A percentile compares a stretch with the other conserved stretches of the same genome.
phyloP scores from a whole-genome alignment of 2,329 filamentous ascomycete genomes.

The Fusarium nelsonii region DNA sequence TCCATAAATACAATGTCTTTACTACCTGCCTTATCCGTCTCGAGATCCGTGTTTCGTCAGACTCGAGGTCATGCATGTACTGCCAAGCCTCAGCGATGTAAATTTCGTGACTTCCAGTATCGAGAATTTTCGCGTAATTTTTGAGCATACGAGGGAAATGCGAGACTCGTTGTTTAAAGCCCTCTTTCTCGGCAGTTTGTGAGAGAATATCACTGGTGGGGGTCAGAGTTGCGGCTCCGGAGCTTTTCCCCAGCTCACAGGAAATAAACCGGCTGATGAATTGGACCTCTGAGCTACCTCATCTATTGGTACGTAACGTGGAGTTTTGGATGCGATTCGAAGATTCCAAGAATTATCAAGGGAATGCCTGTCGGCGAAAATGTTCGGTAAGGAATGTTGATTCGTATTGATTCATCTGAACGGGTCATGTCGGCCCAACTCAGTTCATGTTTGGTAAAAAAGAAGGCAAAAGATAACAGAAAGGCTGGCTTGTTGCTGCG shows the following conservation, averaged over 20 bases:
- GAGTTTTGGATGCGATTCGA: slow-evolving; percentile 2
- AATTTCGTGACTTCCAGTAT: background rate
- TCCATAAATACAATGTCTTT: slow-evolving; percentile 21
- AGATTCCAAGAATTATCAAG: background rate
- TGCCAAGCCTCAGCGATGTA: slow-evolving; percentile 11
- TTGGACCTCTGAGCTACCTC: background rate
- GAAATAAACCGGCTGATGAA: slow-evolving; percentile 32
- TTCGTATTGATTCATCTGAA: slow-evolving; percentile 7
- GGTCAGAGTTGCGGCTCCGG: slow-evolving; percentile 33
- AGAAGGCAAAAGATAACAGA: slow-evolving; percentile 17
- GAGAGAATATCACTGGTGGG: slow-evolving; percentile 19
- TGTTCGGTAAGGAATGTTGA: slow-evolving; percentile 15
- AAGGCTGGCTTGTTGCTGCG: slow-evolving; percentile 19
- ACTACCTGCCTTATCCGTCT: slow-evolving; percentile 30
- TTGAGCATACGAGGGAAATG: background rate
- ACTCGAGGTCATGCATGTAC: slow-evolving; percentile 16
- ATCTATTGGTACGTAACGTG: background rate
- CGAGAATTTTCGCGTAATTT: background rate
- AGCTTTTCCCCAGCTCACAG: slow-evolving; percentile 35
- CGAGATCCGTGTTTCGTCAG: slow-evolving; percentile 16
- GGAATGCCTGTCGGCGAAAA: slow-evolving; percentile 3
- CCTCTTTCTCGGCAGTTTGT: background rate
- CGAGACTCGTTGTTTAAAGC: background rate
- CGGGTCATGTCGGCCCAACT: slow-evolving; percentile 17
- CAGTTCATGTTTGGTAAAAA: slow-evolving; percentile 4